phyloP scores from a whole-genome alignment of 2,329 filamentous ascomycete genomes.

The Aschersonia sp. region DNA sequence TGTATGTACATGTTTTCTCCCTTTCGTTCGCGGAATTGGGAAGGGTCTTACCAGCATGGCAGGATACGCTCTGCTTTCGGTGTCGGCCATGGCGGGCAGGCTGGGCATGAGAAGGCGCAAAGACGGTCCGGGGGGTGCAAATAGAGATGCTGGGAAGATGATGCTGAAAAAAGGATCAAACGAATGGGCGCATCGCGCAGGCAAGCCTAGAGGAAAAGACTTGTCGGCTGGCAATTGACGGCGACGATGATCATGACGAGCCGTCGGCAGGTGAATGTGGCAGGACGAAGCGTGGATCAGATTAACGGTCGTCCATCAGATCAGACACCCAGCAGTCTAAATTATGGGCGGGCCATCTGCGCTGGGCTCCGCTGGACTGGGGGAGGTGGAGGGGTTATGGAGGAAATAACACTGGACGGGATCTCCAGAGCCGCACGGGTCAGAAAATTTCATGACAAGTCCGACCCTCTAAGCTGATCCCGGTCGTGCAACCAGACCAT shows the following conservation, averaged over 20 bases:
- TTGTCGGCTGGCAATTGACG: constrained; percentile 5
- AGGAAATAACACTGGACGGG: too few relatives aligned
- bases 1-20: background rate
- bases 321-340: too few relatives aligned
- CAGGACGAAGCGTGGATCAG: too few relatives aligned
- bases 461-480: too few relatives aligned
- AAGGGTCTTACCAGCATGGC: constrained; percentile 65
- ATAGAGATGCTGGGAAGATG: constrained; percentile 15
- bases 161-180: constrained; percentile 3
- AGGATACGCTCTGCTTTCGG: constrained; percentile 82
- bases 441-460: too few relatives aligned
- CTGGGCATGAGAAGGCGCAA: background rate
- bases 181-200: constrained; percentile 9
- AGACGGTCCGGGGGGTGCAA: background rate
- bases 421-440: too few relatives aligned
- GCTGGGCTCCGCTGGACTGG: too few relatives aligned
- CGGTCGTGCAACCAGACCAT: too few relatives aligned
- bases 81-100: constrained; percentile 50
- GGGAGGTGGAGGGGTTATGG: too few relatives aligned
- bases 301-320: too few relatives aligned
- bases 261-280: too few relatives aligned
- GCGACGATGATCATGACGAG: constrained; percentile 1
- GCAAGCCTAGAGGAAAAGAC: background rate
- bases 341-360: too few relatives aligned
- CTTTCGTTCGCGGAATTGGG: constrained; percentile 8